Conservation (phyloP, 1,139 yeast genomes). For the Magnusiomyces ingens region DNA sequence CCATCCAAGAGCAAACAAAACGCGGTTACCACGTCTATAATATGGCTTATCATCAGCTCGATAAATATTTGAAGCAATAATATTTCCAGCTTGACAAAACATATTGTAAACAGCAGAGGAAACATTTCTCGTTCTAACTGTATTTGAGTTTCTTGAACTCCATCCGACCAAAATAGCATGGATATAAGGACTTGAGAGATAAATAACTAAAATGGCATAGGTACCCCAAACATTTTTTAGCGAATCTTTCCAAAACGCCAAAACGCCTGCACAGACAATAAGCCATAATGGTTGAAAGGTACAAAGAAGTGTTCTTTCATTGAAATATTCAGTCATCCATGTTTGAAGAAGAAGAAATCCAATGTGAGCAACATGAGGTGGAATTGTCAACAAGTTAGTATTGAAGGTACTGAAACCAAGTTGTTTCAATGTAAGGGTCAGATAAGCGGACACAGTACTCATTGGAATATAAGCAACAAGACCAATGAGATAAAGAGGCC, state of each 20-base stretch:
- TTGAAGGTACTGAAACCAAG: constrained; percentile 52
- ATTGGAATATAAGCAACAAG: constrained; percentile 39
- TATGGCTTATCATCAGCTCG: constrained; percentile 50
- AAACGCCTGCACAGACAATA: constrained; percentile 37
- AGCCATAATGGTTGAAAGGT: constrained; percentile 31
- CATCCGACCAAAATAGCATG: constrained; percentile 54
- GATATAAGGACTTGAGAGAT: constrained; percentile 40
- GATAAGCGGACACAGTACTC: constrained; percentile 40
- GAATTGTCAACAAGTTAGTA: constrained; percentile 50
- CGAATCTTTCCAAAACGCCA: constrained; percentile 47
- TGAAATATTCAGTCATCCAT: constrained; percentile 42
- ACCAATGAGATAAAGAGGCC: constrained; percentile 51
- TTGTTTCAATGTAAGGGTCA: constrained; percentile 44
- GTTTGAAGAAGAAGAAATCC: constrained; percentile 31
- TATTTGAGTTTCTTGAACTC: constrained; percentile 55
- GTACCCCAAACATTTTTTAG: constrained; percentile 44
- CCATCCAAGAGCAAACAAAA: constrained; percentile 37
- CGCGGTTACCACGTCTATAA: constrained; percentile 50
- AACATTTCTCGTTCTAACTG: constrained; percentile 53
- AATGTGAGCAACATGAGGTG: constrained; percentile 39
- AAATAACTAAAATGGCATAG: constrained; percentile 41
- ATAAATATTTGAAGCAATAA: constrained; percentile 50
- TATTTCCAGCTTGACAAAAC: constrained; percentile 50
- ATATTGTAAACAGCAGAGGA: constrained; percentile 59
- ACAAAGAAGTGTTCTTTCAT: constrained; percentile 32